Evolutionary conservation across 108 stramenopile species (phyloP), one percentile per base, ranked within the genome.

Genomic region (Pseudonitzschia delicatissima): DNA sequence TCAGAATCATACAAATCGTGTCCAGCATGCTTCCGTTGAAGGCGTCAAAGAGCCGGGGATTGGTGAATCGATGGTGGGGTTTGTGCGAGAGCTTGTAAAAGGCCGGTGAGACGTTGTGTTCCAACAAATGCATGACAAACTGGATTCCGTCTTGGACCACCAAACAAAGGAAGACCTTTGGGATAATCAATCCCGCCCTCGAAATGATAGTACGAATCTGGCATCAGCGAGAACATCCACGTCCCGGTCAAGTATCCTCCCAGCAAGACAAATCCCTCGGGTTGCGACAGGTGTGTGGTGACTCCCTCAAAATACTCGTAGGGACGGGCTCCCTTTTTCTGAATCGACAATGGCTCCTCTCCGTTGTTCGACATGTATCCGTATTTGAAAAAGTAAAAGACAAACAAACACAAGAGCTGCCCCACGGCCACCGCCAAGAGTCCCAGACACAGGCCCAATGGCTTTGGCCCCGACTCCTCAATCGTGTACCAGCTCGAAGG

Each of bases 41-140:
- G 17, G 96, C 96, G 77, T 97, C 92, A 73, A 97, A 97, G 17
- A 97, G 53, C 23, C 90, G 86, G 2, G 96, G 96, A 76, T 95
- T 95, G 74, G 88, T 96, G 70, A 94, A 96, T 72, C 74, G 76
- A 68, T 97, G 96, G 78, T 97, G 96, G 1, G 96, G 94, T 64
- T 97, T 96, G 83, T 97, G 96, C 23, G 93, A 93, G 27, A 78
- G 73, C 63, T 76, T 72, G 66, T 97, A 97, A 62, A 96, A 76
- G 32, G 76, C 67, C 31, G 92, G 91, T 21, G 84, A 84, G 5
- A 85, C 76, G 48, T 66, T 47, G 62, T 97, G 96, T 63, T 97
- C 96, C 20, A 94, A 31, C 32, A 75, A 72, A 69, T 97, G 96
- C 85, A 93, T 82, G 23, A 68, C 53, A 59, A 76, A 95, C 65